Evolutionary conservation across 257 asterid species (phyloP).

Genomic region (Leptodermis oblonga): DNA sequence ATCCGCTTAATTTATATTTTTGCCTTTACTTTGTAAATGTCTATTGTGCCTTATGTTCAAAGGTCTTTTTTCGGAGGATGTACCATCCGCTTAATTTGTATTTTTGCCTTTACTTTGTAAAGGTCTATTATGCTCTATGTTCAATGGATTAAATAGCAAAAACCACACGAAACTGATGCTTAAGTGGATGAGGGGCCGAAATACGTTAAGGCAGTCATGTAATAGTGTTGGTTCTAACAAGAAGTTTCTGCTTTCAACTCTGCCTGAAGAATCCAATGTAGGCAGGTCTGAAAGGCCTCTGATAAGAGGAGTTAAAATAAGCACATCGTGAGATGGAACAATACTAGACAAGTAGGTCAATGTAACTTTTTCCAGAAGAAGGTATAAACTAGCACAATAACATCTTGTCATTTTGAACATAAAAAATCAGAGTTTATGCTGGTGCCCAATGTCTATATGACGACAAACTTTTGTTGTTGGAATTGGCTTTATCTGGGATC

Average conservation of each 20-base stretch:
- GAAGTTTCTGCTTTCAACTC: constrained; percentile 59
- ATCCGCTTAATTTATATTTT: too few relatives aligned
- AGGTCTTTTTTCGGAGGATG: too few relatives aligned
- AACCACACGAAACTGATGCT: constrained; percentile 87
- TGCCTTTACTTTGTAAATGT: too few relatives aligned
- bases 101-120: too few relatives aligned
- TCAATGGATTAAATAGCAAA: constrained; percentile 75
- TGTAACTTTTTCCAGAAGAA: neutral
- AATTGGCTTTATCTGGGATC: neutral
- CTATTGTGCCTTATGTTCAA: too few relatives aligned
- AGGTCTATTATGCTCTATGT: too few relatives aligned
- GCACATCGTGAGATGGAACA: neutral
- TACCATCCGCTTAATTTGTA: too few relatives aligned
- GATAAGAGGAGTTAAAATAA: neutral
- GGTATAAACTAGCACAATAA: neutral
- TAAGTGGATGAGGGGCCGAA: constrained; percentile 91
- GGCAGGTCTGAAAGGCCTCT: constrained; percentile 26
- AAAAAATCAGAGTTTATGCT: neutral
- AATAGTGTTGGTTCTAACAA: constrained; percentile 65
- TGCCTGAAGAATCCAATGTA: constrained; percentile 48
- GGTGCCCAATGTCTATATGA: neutral
- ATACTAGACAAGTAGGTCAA: neutral
- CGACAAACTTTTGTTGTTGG: neutral
- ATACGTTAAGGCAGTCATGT: constrained; percentile 76
- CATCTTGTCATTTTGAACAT: neutral